Evolutionary conservation across 257 asterid genomes (phyloP).

Genomic region (Anisodus tanguticus): DNA sequence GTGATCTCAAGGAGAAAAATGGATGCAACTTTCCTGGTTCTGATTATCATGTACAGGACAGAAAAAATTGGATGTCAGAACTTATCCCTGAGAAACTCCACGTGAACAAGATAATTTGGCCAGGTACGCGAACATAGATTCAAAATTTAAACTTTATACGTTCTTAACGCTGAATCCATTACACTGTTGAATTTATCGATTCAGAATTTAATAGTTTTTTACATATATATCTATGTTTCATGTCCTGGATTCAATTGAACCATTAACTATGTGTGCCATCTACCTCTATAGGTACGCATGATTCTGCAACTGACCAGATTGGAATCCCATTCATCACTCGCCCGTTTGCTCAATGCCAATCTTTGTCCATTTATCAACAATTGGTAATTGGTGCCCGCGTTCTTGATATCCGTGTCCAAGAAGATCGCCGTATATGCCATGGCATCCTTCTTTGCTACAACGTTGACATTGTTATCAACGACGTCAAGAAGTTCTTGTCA

Average conservation of each 20-base stretch:
- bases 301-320: constrained; percentile 83
- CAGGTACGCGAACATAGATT: constrained; percentile 59
- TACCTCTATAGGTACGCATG: constrained; percentile 64
- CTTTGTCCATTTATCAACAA: constrained; percentile 74
- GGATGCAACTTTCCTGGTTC: constrained; percentile 70
- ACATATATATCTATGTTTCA: background rate
- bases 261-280: background rate
- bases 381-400: constrained; percentile 67
- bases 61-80: constrained; percentile 76
- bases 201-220: background rate
- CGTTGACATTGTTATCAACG: constrained; percentile 68
- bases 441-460: constrained; percentile 66
- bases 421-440: constrained; percentile 76
- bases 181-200: background rate
- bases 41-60: constrained; percentile 66
- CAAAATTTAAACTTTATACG: background rate
- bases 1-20: constrained; percentile 46
- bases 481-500: constrained; percentile 59
- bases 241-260: background rate
- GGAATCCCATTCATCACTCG: constrained; percentile 74
- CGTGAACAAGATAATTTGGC: constrained; percentile 82
- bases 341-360: constrained; percentile 84
- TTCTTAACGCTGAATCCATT: background rate
- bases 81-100: constrained; percentile 58
- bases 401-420: constrained; percentile 78